Percentiles rank a stretch among this genome's conserved stretches.
phyloP scores from a whole-genome alignment of 106 monocot genomes.

The Dioscorea dumetorum region DNA sequence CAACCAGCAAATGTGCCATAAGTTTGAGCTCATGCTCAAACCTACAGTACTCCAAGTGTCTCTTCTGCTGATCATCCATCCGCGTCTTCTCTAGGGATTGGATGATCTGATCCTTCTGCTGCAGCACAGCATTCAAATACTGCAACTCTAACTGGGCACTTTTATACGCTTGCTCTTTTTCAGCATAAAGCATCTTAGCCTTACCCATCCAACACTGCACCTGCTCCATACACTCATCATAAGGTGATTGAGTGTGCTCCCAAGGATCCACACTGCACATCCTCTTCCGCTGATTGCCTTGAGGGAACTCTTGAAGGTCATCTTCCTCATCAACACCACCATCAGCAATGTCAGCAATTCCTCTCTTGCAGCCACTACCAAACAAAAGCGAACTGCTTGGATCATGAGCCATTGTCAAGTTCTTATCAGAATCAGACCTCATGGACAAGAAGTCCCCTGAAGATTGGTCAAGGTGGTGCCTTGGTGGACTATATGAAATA shows the following conservation, averaged over 20 bases:
- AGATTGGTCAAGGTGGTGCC: constrained; percentile 34
- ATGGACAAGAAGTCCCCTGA: constrained; percentile 28
- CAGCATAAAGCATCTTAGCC: constrained; percentile 31
- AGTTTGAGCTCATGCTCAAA: constrained; percentile 70
- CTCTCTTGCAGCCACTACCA: constrained; percentile 16
- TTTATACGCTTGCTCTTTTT: constrained; percentile 50
- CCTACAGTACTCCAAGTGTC: constrained; percentile 30
- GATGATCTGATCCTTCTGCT: constrained; percentile 64
- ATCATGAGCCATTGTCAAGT: constrained; percentile 2
- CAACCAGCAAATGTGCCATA: constrained; percentile 47
- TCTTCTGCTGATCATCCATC: constrained; percentile 63
- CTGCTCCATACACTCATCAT: constrained; percentile 35
- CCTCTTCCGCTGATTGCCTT: constrained; percentile 31
- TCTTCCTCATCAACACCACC: constrained; percentile 17
- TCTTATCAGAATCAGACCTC: constrained; percentile 9
- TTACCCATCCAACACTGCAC: constrained; percentile 21
- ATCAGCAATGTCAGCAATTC: constrained; percentile 15
- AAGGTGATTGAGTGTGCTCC: constrained; percentile 14
- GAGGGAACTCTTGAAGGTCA: constrained; percentile 16
- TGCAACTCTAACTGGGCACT: constrained; percentile 60
- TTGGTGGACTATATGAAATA: constrained; percentile 25
- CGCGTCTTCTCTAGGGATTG: constrained; percentile 40
- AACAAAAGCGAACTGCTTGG: constrained; percentile 6
- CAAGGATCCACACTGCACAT: constrained; percentile 24
- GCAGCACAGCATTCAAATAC: constrained; percentile 37